Conservation (phyloP, 225 moss, liverwort and hornwort species). For the Ulota crispa region DNA sequence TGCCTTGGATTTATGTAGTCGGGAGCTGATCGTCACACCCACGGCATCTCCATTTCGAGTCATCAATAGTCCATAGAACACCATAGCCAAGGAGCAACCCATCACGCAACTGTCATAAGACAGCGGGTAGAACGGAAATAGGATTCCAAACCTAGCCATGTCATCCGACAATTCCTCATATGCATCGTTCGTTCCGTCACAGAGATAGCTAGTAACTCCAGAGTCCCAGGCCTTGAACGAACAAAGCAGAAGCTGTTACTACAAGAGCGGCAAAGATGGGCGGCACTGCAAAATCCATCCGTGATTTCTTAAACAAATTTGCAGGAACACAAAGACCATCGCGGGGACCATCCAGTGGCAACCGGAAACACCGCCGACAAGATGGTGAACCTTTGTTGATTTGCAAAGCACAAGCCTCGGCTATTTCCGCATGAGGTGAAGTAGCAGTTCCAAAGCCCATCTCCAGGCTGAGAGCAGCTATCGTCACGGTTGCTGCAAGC, state of each 20-base stretch:
- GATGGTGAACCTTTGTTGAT: slow-evolving; percentile 51
- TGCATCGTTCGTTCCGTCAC: slow-evolving; percentile 1
- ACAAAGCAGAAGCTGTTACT: slow-evolving; percentile 56
- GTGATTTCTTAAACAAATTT: slow-evolving; percentile 48
- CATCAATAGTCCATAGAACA: slow-evolving; percentile 6
- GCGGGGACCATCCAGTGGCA: slow-evolving; percentile 63
- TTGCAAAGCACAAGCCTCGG: slow-evolving; percentile 58
- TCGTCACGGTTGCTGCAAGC: slow-evolving; percentile 57
- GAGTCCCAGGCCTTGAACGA: slow-evolving; percentile 58
- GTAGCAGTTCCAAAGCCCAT: slow-evolving; percentile 54
- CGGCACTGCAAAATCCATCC: slow-evolving; percentile 57
- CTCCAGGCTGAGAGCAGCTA: slow-evolving; percentile 60
- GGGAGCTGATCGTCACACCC: background rate
- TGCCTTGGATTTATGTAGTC: background rate
- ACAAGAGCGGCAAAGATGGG: slow-evolving; percentile 65
- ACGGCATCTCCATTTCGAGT: slow-evolving; percentile 17
- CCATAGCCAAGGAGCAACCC: slow-evolving; percentile 7
- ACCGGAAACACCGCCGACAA: slow-evolving; percentile 56
- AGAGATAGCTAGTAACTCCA: slow-evolving; percentile 45
- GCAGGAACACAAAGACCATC: slow-evolving; percentile 57
- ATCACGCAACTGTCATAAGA: slow-evolving; percentile 15
- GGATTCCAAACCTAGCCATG: background rate
- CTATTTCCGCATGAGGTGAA: slow-evolving; percentile 46
- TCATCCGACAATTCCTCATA: slow-evolving; percentile 6
- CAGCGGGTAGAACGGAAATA: slow-evolving; percentile 4